Conservation (phyloP, 1,284 basidiomycete species). For the Leucoagaricus sp. region DNA sequence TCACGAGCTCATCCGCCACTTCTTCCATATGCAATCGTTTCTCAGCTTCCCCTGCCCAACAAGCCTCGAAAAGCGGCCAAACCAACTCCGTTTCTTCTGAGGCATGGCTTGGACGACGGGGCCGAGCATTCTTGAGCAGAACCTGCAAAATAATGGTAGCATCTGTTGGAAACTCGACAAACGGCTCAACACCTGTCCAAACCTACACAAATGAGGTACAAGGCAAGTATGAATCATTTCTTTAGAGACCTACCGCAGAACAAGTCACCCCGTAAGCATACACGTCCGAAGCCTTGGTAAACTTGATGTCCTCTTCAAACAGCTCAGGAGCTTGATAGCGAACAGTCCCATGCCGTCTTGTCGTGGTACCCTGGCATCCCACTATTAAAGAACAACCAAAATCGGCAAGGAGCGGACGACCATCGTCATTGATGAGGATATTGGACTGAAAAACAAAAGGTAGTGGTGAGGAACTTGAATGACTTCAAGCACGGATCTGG, state of each 20-base stretch:
- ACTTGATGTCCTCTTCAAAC: not conserved
- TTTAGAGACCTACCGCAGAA: not conserved
- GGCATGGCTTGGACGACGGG: no score
- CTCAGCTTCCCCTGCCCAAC: not conserved
- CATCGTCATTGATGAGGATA: constrained; percentile 24
- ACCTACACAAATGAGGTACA: not conserved
- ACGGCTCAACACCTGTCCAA: not conserved
- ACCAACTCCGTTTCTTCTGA: not conserved
- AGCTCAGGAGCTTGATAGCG: constrained; percentile 22
- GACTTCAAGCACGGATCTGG: not conserved
- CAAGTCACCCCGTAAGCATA: not conserved
- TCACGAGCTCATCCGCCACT: no score
- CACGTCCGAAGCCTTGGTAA: not conserved
- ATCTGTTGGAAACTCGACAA: not conserved
- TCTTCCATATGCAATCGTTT: no score
- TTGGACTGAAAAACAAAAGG: constrained; percentile 20
- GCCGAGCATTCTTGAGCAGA: not conserved
- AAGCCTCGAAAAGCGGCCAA: no score
- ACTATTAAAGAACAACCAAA: constrained; percentile 27
- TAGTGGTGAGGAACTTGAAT: not conserved
- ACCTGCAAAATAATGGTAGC: not conserved
- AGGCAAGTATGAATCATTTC: not conserved
- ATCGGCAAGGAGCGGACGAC: constrained; percentile 23
- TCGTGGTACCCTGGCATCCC: constrained; percentile 22
- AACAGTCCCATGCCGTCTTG: constrained; percentile 17